Percentiles rank a stretch among this genome's conserved stretches.
Evolutionary conservation across 1,284 basidiomycete genomes (phyloP).

Genomic region (Blastosporella zonata): DNA sequence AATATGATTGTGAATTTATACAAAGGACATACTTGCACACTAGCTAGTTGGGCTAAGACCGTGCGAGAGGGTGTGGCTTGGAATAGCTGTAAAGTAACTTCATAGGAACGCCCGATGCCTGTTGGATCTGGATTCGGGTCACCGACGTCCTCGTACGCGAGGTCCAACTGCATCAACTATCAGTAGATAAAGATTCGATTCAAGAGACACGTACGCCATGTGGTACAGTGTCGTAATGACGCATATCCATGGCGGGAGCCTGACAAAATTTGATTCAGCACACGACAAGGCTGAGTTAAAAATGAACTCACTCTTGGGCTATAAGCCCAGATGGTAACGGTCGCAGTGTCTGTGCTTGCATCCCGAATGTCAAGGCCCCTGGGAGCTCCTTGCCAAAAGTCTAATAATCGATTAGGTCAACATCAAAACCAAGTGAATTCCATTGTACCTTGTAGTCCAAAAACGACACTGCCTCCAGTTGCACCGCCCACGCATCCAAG

Average conservation of each 20-base stretch:
- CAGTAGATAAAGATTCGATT: neutral
- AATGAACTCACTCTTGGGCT: slow-evolving; percentile 29
- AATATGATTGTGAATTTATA: neutral
- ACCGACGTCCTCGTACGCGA: slow-evolving; percentile 42
- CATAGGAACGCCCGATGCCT: slow-evolving; percentile 40
- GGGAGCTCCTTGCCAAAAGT: slow-evolving; percentile 41
- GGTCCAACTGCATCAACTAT: slow-evolving; percentile 30
- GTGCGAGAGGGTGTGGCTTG: slow-evolving; percentile 32
- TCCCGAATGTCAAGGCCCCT: slow-evolving; percentile 37
- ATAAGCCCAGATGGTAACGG: slow-evolving; percentile 41
- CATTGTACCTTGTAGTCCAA: slow-evolving; percentile 31
- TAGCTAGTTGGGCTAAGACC: slow-evolving; percentile 29
- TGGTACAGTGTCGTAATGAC: slow-evolving; percentile 40
- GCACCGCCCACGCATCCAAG: slow-evolving; percentile 41
- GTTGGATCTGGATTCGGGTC: slow-evolving; percentile 38
- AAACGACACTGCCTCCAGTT: slow-evolving; percentile 35
- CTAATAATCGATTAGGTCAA: slow-evolving; percentile 16
- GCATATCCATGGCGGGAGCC: slow-evolving; percentile 40
- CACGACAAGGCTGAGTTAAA: neutral
- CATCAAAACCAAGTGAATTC: neutral
- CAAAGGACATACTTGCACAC: slow-evolving; percentile 26
- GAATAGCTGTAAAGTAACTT: slow-evolving; percentile 34
- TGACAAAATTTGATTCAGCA: slow-evolving; percentile 9
- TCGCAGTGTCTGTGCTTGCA: slow-evolving; percentile 30
- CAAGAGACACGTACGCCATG: slow-evolving; percentile 30